Percentiles rank a stretch among this genome's conserved stretches.
Evolutionary conservation across 495 filamentous ascomycete genomes (phyloP).

Genomic region (Penicillium silybi): DNA sequence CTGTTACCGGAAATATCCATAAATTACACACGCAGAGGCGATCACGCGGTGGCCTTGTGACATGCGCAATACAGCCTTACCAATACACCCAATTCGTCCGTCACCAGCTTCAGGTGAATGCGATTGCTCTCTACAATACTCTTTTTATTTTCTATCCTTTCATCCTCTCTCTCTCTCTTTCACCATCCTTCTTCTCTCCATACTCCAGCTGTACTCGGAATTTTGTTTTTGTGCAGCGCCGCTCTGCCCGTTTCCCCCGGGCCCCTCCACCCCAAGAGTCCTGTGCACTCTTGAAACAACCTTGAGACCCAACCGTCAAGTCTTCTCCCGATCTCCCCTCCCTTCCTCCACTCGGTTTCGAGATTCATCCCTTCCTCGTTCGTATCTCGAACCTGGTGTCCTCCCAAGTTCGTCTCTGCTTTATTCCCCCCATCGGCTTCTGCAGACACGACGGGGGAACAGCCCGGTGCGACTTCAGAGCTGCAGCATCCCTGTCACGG

Average conservation of each 20-base stretch:
- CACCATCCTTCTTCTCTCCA: slow-evolving; percentile 1
- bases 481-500: slow-evolving; percentile 42
- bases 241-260: neutral
- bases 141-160: neutral
- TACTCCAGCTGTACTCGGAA: neutral
- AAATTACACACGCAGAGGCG: neutral
- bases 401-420: neutral
- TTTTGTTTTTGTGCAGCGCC: slow-evolving; percentile 1
- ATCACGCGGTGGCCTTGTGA: slow-evolving; percentile 1
- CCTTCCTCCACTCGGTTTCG: neutral
- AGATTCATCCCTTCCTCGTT: neutral
- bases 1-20: neutral
- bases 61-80: slow-evolving; percentile 3
- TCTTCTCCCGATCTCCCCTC: neutral
- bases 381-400: neutral
- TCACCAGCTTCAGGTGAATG: neutral
- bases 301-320: neutral
- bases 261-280: neutral
- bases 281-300: slow-evolving; percentile 1
- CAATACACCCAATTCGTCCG: slow-evolving; percentile 1
- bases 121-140: neutral
- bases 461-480: slow-evolving; percentile 25
- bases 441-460: neutral
- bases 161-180: neutral
- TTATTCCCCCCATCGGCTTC: neutral